Evolutionary conservation across 129 eudicot species (phyloP).

Genomic region (Saposhnikovia divaricata): DNA sequence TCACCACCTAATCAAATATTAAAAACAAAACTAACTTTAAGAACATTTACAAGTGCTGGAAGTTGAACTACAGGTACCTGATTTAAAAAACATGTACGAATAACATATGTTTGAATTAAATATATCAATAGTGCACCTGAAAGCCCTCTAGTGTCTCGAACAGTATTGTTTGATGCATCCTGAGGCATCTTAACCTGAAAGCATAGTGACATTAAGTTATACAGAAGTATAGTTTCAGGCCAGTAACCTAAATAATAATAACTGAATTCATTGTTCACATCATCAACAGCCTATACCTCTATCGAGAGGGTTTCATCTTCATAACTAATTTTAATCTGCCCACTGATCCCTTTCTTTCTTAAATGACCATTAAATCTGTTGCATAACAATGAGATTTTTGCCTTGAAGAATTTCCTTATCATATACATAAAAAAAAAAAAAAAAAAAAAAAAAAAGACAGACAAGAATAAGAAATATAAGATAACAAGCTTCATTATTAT

Average conservation of each 20-base stretch:
- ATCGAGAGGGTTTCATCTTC: slow-evolving; percentile 78
- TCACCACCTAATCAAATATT: slow-evolving; percentile 66
- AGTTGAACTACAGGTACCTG: not conserved
- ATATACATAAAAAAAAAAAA: not conserved
- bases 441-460: too few species aligned
- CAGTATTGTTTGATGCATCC: slow-evolving; percentile 67
- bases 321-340: slow-evolving; percentile 55
- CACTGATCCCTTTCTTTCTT: slow-evolving; percentile 79
- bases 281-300: slow-evolving; percentile 43
- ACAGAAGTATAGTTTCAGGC: not conserved
- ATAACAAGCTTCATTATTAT: not conserved
- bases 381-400: slow-evolving; percentile 12
- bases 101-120: not conserved
- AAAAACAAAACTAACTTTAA: not conserved
- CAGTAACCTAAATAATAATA: not conserved
- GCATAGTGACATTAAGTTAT: slow-evolving; percentile 1
- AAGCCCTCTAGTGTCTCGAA: slow-evolving; percentile 84
- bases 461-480: not conserved
- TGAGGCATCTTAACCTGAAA: slow-evolving; percentile 93
- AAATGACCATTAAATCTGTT: slow-evolving; percentile 82
- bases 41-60: not conserved
- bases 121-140: slow-evolving; percentile 47
- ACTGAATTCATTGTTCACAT: not conserved
- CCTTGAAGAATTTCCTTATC: not conserved
- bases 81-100: not conserved